Evolutionary conservation across 2,329 filamentous ascomycete species (phyloP), one percentile per base, ranked within the genome.

Genomic region (Aspergillus caelatus): DNA sequence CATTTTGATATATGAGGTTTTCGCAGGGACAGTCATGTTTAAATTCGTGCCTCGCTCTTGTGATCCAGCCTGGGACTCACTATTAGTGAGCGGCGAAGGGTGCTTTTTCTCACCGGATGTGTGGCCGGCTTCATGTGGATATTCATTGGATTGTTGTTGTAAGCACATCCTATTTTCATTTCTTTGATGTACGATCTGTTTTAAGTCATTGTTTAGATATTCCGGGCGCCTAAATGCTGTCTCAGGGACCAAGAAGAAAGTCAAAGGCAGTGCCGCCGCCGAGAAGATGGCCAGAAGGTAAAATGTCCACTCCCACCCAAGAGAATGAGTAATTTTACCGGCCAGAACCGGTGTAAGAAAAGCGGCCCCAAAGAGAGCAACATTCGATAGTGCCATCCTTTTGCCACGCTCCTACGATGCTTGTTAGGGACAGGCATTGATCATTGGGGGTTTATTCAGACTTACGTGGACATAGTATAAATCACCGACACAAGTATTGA

Each of bases 281-380:
- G 88, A 85, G 78, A 97, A 96, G 68, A 97, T 97, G 63, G 93
- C 88, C 16, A 96, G 88, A 48, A 97, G 86, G 77, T 94, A 93
- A 74, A 97, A 97, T 0, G 89, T 90, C 93, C 93, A 97, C 74
- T 86, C 81, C 90, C 93, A 96, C n/a, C 89, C 88, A 57, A 96
- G 83, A 0, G 83, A 82, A 55, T 86, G 80, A 3, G 93, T 93
- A 71, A 97, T 94, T 78, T 93, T 93, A 41, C 94, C 94, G 1
- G 94, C 93, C 28, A 97, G 80, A n/a, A 97, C 92, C 0, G 94
- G 94, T 0, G 94, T 97, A 68, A 91, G 84, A 74, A 91, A 91
- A 1, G 88, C 86, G 19, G 88, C 88, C 3, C 89, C 89, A 67
- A 91, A 92, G 2, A 92, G 80, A n/a, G 87, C 84, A 34, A 91